Conservation (phyloP, 192 early-diverging fungal genomes). For the Linnemannia elongata region DNA sequence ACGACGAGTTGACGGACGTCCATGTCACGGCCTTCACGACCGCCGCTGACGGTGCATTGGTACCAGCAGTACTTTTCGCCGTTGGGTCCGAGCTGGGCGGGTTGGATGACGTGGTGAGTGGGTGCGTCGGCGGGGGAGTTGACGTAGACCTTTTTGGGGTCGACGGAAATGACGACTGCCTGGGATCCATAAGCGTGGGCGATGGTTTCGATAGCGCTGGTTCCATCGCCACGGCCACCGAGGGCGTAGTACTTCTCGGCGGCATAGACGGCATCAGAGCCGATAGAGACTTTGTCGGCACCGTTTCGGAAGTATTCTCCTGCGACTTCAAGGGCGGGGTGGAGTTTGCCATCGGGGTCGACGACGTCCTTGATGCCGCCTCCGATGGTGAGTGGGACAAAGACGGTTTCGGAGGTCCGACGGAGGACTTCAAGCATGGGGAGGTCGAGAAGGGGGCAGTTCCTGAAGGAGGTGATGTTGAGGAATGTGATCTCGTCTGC, state of each 20-base stretch:
- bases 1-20: conserved; percentile 94
- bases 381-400: conserved; percentile 99
- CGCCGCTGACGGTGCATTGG: conserved; percentile 99
- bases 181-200: conserved; percentile 95
- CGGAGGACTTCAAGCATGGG: conserved; percentile 97
- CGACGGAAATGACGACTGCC: conserved; percentile 98
- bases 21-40: conserved; percentile 93
- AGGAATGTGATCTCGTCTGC: conserved; percentile 99
- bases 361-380: conserved; percentile 96
- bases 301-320: conserved; percentile 99
- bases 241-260: conserved; percentile 85
- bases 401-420: conserved; percentile 89
- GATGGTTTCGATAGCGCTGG: conserved; percentile 95
- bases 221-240: conserved; percentile 69
- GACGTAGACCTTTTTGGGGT: conserved; percentile 96
- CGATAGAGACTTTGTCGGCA: conserved; percentile 99
- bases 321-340: conserved; percentile 96
- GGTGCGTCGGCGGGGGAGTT: conserved; percentile 75
- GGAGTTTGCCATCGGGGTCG: conserved; percentile 85
- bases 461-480: conserved; percentile 98
- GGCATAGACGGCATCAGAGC: conserved; percentile 99
- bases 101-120: conserved; percentile 83
- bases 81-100: conserved; percentile 84
- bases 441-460: conserved; percentile 88
- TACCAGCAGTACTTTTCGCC: conserved; percentile 98